Evolutionary conservation across 2,329 filamentous ascomycete species (phyloP).

Genomic region (Xylariaceae sp.): DNA sequence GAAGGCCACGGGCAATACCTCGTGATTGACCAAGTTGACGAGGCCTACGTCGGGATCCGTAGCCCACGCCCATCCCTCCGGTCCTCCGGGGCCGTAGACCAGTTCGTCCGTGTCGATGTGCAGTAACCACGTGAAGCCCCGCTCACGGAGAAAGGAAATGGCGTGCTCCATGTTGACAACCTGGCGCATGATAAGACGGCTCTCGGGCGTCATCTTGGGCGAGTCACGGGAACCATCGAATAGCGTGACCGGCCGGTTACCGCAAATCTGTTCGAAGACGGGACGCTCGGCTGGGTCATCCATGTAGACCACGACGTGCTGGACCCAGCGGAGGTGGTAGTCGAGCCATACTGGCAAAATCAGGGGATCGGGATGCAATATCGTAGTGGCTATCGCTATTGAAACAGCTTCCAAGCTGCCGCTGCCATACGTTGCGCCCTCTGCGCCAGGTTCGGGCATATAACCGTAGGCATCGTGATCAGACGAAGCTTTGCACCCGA

Average conservation of each 20-base stretch:
- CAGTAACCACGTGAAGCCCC: neutral
- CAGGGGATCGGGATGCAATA: neutral
- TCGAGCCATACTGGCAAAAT: neutral
- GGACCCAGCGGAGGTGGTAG: neutral
- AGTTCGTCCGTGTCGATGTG: constrained; percentile 1
- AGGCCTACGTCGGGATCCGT: neutral
- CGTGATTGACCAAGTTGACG: neutral
- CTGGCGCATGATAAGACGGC: neutral
- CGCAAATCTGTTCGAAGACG: neutral
- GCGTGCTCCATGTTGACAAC: neutral
- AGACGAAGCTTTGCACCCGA: neutral
- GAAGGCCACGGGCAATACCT: neutral
- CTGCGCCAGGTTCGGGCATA: neutral
- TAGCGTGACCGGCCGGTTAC: neutral
- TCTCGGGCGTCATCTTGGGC: neutral
- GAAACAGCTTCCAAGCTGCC: neutral
- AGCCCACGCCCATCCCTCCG: neutral
- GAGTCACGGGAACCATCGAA: neutral
- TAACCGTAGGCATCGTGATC: neutral
- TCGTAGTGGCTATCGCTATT: neutral
- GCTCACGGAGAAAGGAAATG: neutral
- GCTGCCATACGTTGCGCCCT: neutral
- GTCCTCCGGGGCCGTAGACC: neutral
- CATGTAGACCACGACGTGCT: neutral
- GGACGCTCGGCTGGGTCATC: neutral